Conservation (phyloP, 192 early-diverging fungal species). For the Borealophlyctis nickersoniae region DNA sequence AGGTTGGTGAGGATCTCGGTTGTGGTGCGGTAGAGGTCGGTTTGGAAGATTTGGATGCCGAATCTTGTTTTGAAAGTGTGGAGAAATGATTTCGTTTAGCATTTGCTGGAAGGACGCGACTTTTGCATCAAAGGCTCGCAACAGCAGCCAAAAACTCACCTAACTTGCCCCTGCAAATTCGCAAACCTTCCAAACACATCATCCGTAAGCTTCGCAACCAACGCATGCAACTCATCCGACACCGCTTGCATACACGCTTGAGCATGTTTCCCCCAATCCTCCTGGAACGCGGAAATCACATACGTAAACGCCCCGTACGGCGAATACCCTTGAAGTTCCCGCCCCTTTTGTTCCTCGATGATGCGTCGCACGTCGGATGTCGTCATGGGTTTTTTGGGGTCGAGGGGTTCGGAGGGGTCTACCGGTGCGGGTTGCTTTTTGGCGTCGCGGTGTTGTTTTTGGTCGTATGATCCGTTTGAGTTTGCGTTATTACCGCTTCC, state of each 20-base stretch:
- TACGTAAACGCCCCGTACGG: constrained; percentile 44
- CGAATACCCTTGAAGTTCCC: constrained; percentile 43
- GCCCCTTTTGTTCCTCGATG: constrained; percentile 39
- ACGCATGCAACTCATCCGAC: constrained; percentile 29
- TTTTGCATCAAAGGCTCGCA: too few relatives aligned
- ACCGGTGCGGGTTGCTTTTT: neutral
- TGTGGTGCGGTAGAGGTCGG: constrained; percentile 38
- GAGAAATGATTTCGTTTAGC: too few relatives aligned
- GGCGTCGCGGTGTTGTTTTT: constrained; percentile 14
- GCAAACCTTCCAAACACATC: constrained; percentile 47
- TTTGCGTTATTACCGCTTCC: too few relatives aligned
- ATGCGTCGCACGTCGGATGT: constrained; percentile 35
- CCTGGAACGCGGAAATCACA: constrained; percentile 37
- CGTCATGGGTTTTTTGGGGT: constrained; percentile 24
- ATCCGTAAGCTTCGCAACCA: constrained; percentile 39
- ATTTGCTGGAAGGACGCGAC: too few relatives aligned
- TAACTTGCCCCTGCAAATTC: constrained; percentile 41
- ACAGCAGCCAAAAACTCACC: constrained; percentile 24
- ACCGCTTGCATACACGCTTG: constrained; percentile 29
- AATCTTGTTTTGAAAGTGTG: constrained; percentile 29
- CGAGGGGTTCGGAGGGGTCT: constrained; percentile 1
- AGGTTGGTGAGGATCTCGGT: constrained; percentile 33
- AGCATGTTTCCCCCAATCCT: constrained; percentile 40
- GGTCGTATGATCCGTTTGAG: constrained; percentile 8
- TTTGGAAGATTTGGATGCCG: constrained; percentile 41